Evolutionary conservation across 345 rosid species (phyloP).

Genomic region (Moricandia moricandioides): DNA sequence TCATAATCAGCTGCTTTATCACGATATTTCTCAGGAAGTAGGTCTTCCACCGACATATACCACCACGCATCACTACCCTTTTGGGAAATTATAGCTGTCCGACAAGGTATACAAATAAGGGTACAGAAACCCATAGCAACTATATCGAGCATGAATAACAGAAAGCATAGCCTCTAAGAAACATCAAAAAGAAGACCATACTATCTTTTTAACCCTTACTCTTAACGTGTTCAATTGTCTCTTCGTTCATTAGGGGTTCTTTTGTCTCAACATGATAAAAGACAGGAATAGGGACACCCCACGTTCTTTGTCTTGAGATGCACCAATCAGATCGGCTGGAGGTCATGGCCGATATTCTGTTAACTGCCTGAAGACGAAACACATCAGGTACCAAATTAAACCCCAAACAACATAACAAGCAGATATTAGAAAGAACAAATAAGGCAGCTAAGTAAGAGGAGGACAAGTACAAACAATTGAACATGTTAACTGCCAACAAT

Average conservation of each 20-base stretch:
- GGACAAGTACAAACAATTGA: not conserved
- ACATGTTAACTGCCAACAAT: constrained; percentile 5
- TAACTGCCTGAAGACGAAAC: constrained; percentile 56
- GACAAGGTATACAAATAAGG: constrained; percentile 25
- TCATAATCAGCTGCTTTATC: constrained; percentile 73
- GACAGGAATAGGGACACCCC: constrained; percentile 98
- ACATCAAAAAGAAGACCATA: not conserved
- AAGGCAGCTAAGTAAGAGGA: not conserved
- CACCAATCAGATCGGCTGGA: constrained; percentile 97
- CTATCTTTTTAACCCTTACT: constrained; percentile 49
- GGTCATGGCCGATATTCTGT: constrained; percentile 89
- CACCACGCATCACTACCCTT: constrained; percentile 98
- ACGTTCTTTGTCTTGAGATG: constrained; percentile 91
- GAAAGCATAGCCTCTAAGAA: constrained; percentile 1
- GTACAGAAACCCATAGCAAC: constrained; percentile 8
- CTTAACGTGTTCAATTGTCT: constrained; percentile 74
- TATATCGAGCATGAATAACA: not conserved
- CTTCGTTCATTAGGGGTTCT: constrained; percentile 90
- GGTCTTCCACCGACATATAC: constrained; percentile 85
- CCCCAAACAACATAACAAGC: not conserved
- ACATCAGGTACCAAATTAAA: constrained; percentile 22
- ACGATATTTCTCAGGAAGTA: constrained; percentile 75
- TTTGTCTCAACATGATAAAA: constrained; percentile 72
- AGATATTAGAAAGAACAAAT: not conserved
- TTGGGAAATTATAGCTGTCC: constrained; percentile 65